Base-by-base conservation (phyloP, 768 basidiomycete species). In the Goffeauzyma gilvescens region DNA sequence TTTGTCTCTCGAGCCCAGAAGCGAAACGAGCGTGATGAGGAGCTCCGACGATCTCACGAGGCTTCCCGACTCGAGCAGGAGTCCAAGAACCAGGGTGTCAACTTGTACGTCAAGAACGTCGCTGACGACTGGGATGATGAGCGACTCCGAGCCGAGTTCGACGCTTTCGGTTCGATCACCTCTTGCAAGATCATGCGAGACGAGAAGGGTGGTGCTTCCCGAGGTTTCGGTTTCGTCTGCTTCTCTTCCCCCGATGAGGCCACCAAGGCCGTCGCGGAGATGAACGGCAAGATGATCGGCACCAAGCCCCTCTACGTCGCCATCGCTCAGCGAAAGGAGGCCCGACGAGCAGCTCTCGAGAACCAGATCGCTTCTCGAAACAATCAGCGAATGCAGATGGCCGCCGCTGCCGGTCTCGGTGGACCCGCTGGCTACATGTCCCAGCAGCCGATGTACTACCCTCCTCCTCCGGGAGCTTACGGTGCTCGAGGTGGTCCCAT, bases 211-310 rank as follows among this genome's bases (percentile, higher is more conserved):
- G 34, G 27, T 20, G 28, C 46, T 22, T 26, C 42, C 36, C 25
- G 34, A 32, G 87, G 90, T 53, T 98, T 98, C 59, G 93, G 93
- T 51, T 98, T 98, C 63, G 93, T 98, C 55, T 98, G 93, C 68
- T 98, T 86, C 72, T 85, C 86, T 26, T 80, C 86, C 41, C 87
- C 93, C 36, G 93, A 98, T 53, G 93, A 98, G 68, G 89, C 93
- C 18, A 95, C 86, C 59, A 96, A 96, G 71, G 93, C 93, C 48
- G 87, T 96, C 47, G 83, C 86, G 42, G 93, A 98, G 71, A 93
- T 98, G 87, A 98, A 98, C 75, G 95, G 93, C 75, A 90, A 90
- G 71, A 96, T 96, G 79, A 84, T 96, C 58, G 90, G 90, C 49
- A 75, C 79, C 53, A 98, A 98, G 70, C 93, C 93, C 41, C 76